These are phyloP conservation scores for Penicillium bovifimosum DNA, from an alignment of 495 filamentous ascomycete species.

Conservation along the genomic window DNA sequence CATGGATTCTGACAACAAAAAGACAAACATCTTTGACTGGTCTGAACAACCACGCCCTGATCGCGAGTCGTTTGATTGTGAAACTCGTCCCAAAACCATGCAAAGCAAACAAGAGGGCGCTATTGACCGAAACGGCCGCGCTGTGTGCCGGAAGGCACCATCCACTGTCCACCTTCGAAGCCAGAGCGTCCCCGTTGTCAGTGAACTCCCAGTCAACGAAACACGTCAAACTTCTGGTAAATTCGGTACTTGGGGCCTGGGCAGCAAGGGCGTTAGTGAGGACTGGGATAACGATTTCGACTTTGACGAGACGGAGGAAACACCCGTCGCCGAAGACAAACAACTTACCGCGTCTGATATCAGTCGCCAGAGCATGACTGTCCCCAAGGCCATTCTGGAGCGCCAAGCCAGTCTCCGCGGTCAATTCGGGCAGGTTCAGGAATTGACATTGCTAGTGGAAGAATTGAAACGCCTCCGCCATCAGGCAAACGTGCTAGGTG, in stretches of 20 bases:
- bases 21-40: constrained; percentile 74
- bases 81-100: constrained; percentile 75
- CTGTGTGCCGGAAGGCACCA: constrained; percentile 67
- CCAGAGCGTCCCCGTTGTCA: constrained; percentile 88
- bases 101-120: constrained; percentile 76
- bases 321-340: constrained; percentile 19
- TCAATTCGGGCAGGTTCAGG: constrained; percentile 80
- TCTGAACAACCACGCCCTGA: constrained; percentile 61
- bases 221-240: constrained; percentile 62
- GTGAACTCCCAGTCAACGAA: constrained; percentile 52
- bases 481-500: constrained; percentile 58
- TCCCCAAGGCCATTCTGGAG: constrained; percentile 77
- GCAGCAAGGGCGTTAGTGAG: constrained; percentile 75
- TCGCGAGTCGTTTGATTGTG: constrained; percentile 44
- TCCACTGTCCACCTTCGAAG: constrained; percentile 79
- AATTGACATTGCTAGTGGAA: constrained; percentile 76
- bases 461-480: constrained; percentile 65
- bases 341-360: constrained; percentile 20
- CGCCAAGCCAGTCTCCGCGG: constrained; percentile 79
- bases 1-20: constrained; percentile 16
- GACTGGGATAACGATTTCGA: constrained; percentile 85
- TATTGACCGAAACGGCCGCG: constrained; percentile 66
- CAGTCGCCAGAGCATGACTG: constrained; percentile 53
- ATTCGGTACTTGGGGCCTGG: constrained; percentile 83
- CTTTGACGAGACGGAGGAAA: constrained; percentile 53